phyloP scores from a whole-genome alignment of 345 rosid species.

The Brassica juncea region DNA sequence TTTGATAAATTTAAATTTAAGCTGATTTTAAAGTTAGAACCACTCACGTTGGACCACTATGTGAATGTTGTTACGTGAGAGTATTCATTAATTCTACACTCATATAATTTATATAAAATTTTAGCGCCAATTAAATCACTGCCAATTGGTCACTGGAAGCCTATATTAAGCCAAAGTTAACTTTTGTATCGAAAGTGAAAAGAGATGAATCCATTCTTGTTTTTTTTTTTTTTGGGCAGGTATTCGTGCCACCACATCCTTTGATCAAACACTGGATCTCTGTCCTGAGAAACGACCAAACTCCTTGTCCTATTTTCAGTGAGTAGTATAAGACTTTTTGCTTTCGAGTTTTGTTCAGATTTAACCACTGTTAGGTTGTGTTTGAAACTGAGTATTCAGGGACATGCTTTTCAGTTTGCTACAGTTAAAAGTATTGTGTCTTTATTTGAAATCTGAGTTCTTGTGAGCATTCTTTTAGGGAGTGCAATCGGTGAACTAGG shows the following conservation, averaged over 20 bases:
- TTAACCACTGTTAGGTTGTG: background rate
- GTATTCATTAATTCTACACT: no score
- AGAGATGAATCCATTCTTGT: background rate
- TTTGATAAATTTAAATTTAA: no score
- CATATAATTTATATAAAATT: no score
- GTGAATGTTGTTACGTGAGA: no score
- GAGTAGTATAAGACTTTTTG: slow-evolving; percentile 31
- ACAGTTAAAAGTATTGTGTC: background rate
- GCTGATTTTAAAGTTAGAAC: no score
- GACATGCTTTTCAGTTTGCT: background rate
- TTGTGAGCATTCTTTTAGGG: slow-evolving; percentile 39
- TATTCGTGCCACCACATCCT: slow-evolving; percentile 89
- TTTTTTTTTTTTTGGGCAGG: slow-evolving; percentile 42
- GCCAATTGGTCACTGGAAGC: no score
- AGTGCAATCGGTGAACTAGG: slow-evolving; percentile 94
- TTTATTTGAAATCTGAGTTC: background rate
- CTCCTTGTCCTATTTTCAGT: slow-evolving; percentile 85
- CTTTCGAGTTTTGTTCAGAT: background rate
- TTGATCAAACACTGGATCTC: slow-evolving; percentile 96
- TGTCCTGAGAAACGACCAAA: slow-evolving; percentile 77
- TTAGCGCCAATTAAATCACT: no score
- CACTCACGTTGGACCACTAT: no score
- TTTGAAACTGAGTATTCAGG: background rate
- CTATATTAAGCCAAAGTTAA: no score
- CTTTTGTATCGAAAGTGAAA: background rate